Evolutionary conservation across 306 rosid genomes (phyloP).

Genomic region (Rosa persica): DNA sequence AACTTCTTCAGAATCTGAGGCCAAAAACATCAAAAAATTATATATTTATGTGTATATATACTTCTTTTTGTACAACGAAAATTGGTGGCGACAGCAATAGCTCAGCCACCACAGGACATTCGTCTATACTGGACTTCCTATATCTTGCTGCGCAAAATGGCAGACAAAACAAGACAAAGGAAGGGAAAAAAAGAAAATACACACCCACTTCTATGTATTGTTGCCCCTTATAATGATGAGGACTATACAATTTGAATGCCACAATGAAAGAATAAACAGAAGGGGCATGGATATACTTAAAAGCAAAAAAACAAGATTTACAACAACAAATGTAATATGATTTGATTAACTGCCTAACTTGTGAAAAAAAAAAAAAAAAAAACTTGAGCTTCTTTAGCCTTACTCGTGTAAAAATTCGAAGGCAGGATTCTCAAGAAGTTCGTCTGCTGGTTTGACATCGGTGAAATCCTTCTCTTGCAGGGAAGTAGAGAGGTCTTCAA

Average conservation of each 20-base stretch:
- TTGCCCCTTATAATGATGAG: constrained; percentile 36
- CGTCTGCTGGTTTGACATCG: constrained; percentile 78
- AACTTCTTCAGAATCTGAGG: background rate
- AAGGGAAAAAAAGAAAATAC: constrained; percentile 25
- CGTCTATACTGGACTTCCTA: constrained; percentile 35
- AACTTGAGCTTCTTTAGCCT: constrained; percentile 56
- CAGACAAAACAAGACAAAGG: constrained; percentile 13
- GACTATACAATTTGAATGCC: constrained; percentile 41
- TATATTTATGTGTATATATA: constrained; percentile 25
- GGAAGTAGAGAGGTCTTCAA: constrained; percentile 87
- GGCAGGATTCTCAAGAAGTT: constrained; percentile 83
- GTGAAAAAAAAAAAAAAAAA: constrained; percentile 23
- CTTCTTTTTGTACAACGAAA: constrained; percentile 49
- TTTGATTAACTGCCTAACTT: constrained; percentile 37
- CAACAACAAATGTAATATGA: constrained; percentile 53
- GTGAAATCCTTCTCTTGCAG: constrained; percentile 85
- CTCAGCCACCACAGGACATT: constrained; percentile 36
- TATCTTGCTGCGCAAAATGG: constrained; percentile 32
- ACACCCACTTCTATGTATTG: constrained; percentile 39
- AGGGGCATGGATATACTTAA: constrained; percentile 41
- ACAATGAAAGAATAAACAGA: constrained; percentile 70
- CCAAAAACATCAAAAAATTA: constrained; percentile 16
- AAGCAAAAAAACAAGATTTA: constrained; percentile 40
- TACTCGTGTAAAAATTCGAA: constrained; percentile 84
- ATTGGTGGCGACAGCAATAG: constrained; percentile 44